phyloP scores from a whole-genome alignment of 345 rosid species.

The Moringa oleifera region DNA sequence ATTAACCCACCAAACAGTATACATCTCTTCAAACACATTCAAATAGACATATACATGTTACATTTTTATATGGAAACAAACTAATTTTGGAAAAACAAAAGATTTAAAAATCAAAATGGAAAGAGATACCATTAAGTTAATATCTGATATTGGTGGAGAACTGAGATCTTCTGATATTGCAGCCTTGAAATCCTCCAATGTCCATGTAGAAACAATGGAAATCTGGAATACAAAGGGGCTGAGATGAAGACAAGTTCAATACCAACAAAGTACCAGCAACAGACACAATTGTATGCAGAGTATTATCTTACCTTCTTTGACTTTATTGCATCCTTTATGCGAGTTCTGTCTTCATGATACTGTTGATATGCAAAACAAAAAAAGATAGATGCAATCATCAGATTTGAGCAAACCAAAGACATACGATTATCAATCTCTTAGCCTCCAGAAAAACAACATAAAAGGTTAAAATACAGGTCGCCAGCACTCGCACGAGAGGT shows the following conservation, averaged over 20 bases:
- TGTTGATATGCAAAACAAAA: conserved; percentile 26
- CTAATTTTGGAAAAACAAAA: background rate
- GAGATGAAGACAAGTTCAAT: conserved; percentile 14
- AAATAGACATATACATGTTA: no score
- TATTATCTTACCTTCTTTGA: conserved; percentile 48
- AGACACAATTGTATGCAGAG: background rate
- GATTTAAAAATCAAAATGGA: background rate
- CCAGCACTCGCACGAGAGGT: background rate
- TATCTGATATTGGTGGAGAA: conserved; percentile 55
- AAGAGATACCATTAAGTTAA: conserved; percentile 62
- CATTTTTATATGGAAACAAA: no score
- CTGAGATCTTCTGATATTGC: conserved; percentile 48
- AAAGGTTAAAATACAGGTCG: background rate
- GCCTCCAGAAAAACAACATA: background rate
- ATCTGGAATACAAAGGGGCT: conserved; percentile 37
- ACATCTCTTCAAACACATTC: no score
- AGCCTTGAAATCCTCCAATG: conserved; percentile 71
- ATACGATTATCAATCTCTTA: background rate
- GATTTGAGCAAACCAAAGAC: background rate
- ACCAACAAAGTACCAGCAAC: conserved; percentile 5
- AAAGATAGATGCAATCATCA: conserved; percentile 1
- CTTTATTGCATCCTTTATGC: conserved; percentile 76
- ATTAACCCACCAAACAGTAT: no score
- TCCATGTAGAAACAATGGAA: conserved; percentile 49
- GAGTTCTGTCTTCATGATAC: conserved; percentile 84